phyloP scores from a whole-genome alignment of 1,284 basidiomycete genomes.

The Inonotus hispidus region DNA sequence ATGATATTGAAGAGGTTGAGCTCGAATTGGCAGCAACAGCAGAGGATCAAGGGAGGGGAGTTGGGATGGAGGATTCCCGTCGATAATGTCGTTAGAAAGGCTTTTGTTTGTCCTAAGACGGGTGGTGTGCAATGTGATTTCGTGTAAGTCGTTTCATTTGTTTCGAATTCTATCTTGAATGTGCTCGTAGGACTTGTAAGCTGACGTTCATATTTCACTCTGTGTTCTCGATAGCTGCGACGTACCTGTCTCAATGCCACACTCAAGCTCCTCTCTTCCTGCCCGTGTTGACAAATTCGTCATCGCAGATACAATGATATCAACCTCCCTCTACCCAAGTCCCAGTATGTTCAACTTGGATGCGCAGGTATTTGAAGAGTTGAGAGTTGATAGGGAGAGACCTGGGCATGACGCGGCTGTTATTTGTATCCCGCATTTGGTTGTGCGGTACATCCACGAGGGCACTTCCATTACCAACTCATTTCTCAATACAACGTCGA shows the following conservation, averaged over 20 bases:
- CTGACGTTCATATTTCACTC: neutral
- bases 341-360: slow-evolving; percentile 5
- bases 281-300: neutral
- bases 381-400: neutral
- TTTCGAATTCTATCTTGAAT: neutral
- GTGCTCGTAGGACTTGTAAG: neutral
- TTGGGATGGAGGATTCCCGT: slow-evolving; percentile 3
- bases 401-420: neutral
- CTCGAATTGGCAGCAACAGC: neutral
- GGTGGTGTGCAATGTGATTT: neutral
- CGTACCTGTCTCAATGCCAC: neutral
- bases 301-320: neutral
- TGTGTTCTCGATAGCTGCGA: neutral
- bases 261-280: neutral
- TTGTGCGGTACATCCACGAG: neutral
- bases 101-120: neutral
- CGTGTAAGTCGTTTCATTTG: neutral
- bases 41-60: neutral
- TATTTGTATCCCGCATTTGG: neutral
- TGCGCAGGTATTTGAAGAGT: slow-evolving; percentile 3
- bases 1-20: neutral
- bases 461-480: no score
- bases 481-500: no score
- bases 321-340: slow-evolving; percentile 5
- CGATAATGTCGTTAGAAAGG: neutral